phyloP scores from a whole-genome alignment of 2,329 filamentous ascomycete genomes.

The Elsinoe australis region DNA sequence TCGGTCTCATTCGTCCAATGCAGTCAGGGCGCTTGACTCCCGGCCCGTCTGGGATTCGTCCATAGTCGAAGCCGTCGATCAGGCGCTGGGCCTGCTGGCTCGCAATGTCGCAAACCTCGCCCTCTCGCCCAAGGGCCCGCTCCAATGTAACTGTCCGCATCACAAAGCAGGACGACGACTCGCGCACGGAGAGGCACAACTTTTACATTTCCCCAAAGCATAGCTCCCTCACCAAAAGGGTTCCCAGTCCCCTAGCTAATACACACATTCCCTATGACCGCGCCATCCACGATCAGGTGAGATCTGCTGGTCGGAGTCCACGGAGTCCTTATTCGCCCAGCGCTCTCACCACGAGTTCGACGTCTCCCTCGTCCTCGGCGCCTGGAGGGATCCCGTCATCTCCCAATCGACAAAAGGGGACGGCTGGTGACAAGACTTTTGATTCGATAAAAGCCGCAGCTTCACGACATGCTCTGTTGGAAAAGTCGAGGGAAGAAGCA shows the following conservation, averaged over 20 bases:
- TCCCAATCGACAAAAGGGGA: slow-evolving; percentile 9
- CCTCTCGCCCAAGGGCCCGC: slow-evolving; percentile 16
- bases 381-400: neutral
- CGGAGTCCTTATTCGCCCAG: slow-evolving; percentile 8
- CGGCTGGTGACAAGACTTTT: slow-evolving; percentile 21
- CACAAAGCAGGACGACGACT: slow-evolving; percentile 6
- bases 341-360: slow-evolving; percentile 2
- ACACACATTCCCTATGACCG: slow-evolving; percentile 10
- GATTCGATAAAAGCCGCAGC: slow-evolving; percentile 24
- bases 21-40: slow-evolving; percentile 15
- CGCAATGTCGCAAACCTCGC: slow-evolving; percentile 16
- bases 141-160: slow-evolving; percentile 14
- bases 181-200: slow-evolving; percentile 13
- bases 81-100: too few species aligned
- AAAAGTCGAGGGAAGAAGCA: slow-evolving; percentile 22
- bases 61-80: slow-evolving; percentile 16
- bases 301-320: slow-evolving; percentile 14
- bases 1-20: slow-evolving; percentile 16
- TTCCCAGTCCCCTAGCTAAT: slow-evolving; percentile 14
- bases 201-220: slow-evolving; percentile 16
- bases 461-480: slow-evolving; percentile 25
- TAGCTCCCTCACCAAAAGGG: neutral
- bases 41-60: slow-evolving; percentile 14
- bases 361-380: neutral
- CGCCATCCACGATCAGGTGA: slow-evolving; percentile 7